Base-by-base conservation (phyloP, 225 moss, liverwort and hornwort genomes). In the Pseudoscleropodium purum region DNA sequence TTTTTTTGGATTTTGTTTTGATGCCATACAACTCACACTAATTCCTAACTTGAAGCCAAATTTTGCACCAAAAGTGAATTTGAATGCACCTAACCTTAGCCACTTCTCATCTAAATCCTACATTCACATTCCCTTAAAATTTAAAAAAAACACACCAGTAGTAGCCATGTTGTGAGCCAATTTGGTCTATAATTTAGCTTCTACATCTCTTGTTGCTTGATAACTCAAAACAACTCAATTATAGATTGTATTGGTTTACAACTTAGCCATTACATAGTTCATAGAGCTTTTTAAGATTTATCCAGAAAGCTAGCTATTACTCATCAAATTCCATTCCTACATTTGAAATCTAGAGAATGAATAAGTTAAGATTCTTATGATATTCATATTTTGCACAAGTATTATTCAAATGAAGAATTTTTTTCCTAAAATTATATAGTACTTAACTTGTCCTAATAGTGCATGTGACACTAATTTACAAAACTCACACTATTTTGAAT, bases 241-340 rank as follows among this genome's bases (percentile, higher is more conserved):
- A 26, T 0, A 26, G 1, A 72, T 0, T 0, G 2, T 1, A 69
- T 69, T n/a, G 24, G n/a, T 13, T 69, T 4, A 69, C 11, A 69
- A n/a, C 69, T 13, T n/a, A 12, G 13, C 7, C n/a, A 69, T 69
- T n/a, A n/a, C 5, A 7, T 23, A 69, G n/a, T 69, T 69, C 13
- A 18, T 18, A 37, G 18, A 29, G 27, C 4, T 45, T 45, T 29
- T 74, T 7, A 18, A 30, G 10, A 18, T 74, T 18, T 45, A 45
- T 30, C 45, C 43, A 49, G 20, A 30, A 11, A 19, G 11, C 9
- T 47, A 47, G 47, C 18, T 18, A 19, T 11, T 18, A 4, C 7
- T 49, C 18, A 30, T 19, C 49, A 47, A 75, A 47, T 30, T 75
- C 5, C 6, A 19, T 33, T 7, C 11, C 30, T 5, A 30, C 10